Base-by-base conservation (phyloP, 1,139 yeast genomes). In the Taphrina pruni region DNA sequence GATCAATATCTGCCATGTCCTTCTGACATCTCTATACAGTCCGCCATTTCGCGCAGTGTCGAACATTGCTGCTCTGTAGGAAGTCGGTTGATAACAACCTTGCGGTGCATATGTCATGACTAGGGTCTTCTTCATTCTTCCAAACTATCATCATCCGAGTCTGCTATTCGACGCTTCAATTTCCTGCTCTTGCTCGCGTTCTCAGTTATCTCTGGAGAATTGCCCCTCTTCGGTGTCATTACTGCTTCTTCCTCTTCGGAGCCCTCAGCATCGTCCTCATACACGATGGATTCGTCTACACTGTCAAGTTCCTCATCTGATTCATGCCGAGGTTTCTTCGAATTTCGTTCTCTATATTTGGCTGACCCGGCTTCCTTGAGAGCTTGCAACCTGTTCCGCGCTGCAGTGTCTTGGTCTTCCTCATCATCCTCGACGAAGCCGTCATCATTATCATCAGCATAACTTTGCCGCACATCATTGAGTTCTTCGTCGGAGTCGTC, bases 311-410 rank as follows among this genome's bases (percentile, higher is more conserved):
- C 78, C 20, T 75, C 77, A 2, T 74, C 76, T 4, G 74, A 71
- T 9, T 71, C 74, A 54, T 72, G 41, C 9, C 55, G 39, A 9
- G 43, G 20, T 21, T 21, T 38, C 20, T 55, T 61, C 32, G 60
- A 52, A 35, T 45, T 72, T 21, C 74, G 69, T 52, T 77, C 76
- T 48, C 75, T 77, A 73, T 86, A 86, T 71, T 80, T 80, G 36
- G 83, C 81, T 7, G 85, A 85, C 8, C 89, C 88, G 51, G 82
- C 84, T 64, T 82, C 80, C 76, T 89, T 89, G 69, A 88, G 81
- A 70, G 83, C 82, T 72, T 83, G 84, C 75, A 89, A 81, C 56
- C 83, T 86, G 52, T 84, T 87, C 55, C 84, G 85, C 36, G 84
- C 87, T 41, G 85, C 88, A 61, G 72, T 76, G 21, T 75, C 80